Evolutionary conservation across 2,329 filamentous ascomycete species (phyloP).

Genomic region (Amesomyces nigricolor): DNA sequence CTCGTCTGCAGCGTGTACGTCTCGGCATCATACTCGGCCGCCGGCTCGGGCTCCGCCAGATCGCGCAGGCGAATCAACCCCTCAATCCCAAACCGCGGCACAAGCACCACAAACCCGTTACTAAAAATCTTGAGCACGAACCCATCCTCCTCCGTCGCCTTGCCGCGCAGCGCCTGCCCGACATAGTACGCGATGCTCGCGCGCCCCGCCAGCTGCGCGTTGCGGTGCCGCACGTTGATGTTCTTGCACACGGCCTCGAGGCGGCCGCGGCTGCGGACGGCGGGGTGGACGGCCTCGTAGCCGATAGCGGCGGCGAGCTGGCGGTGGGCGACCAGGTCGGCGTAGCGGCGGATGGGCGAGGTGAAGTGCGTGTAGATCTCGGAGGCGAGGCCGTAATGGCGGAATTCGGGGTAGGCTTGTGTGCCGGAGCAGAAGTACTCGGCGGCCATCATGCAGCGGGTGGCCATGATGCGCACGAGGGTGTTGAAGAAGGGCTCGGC

Average conservation of each 20-base stretch:
- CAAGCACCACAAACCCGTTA: slow-evolving; percentile 95
- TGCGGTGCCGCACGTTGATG: slow-evolving; percentile 95
- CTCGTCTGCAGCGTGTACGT: slow-evolving; percentile 67
- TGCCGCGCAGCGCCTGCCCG: slow-evolving; percentile 83
- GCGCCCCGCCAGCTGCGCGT: slow-evolving; percentile 90
- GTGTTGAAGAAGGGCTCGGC: slow-evolving; percentile 96
- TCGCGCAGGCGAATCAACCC: slow-evolving; percentile 82
- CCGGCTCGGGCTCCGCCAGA: slow-evolving; percentile 69
- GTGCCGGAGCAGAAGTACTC: slow-evolving; percentile 97
- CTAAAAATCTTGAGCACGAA: slow-evolving; percentile 97
- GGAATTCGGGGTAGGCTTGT: slow-evolving; percentile 88
- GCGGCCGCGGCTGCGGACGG: slow-evolving; percentile 72
- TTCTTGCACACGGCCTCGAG: slow-evolving; percentile 95
- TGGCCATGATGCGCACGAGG: slow-evolving; percentile 92
- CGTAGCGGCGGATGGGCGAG: slow-evolving; percentile 92
- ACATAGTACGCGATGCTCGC: slow-evolving; percentile 98
- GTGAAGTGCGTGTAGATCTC: slow-evolving; percentile 99
- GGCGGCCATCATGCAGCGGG: slow-evolving; percentile 97
- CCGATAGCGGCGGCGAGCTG: slow-evolving; percentile 94
- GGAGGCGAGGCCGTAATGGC: slow-evolving; percentile 91
- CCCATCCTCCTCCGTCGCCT: slow-evolving; percentile 73
- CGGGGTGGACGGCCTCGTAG: slow-evolving; percentile 80
- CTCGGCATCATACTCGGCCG: slow-evolving; percentile 79
- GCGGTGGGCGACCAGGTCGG: slow-evolving; percentile 89
- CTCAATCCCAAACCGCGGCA: slow-evolving; percentile 93